Evolutionary conservation across 2,329 filamentous ascomycete species (phyloP).

Genomic region (Xylaria hypoxylon): DNA sequence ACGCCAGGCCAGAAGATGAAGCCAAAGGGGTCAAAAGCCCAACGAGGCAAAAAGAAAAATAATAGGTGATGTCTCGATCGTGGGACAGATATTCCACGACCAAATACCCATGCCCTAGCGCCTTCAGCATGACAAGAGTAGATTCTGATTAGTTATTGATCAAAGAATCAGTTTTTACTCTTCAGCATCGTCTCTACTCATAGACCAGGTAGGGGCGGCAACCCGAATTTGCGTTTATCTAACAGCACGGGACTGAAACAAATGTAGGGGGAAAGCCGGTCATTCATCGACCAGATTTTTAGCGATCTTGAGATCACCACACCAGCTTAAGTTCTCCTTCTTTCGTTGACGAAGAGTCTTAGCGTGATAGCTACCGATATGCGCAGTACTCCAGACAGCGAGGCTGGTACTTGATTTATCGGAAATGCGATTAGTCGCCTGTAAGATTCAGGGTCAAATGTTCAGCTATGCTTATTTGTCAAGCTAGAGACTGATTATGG

Average conservation of each 20-base stretch:
- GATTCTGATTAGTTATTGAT: not conserved
- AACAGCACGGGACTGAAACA: not conserved
- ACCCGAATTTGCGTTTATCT: not conserved
- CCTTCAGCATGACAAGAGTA: not conserved
- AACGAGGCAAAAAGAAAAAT: slow-evolving; percentile 58
- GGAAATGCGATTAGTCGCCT: not conserved
- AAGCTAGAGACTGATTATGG: not conserved
- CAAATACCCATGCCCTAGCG: not conserved
- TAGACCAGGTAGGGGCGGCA: not conserved
- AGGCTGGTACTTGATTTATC: not conserved
- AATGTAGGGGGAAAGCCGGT: not conserved
- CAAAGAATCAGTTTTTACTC: not conserved
- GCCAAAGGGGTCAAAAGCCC: slow-evolving; percentile 33
- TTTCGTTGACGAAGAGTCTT: not conserved
- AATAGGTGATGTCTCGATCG: slow-evolving; percentile 46
- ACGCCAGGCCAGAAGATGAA: slow-evolving; percentile 53
- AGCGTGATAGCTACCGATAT: not conserved
- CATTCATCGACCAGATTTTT: not conserved
- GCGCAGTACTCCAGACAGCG: not conserved
- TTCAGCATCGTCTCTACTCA: not conserved
- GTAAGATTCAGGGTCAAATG: not conserved
- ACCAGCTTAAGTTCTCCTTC: not conserved
- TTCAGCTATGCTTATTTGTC: not conserved
- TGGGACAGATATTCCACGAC: not conserved
- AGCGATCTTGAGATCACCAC: not conserved